phyloP scores from a whole-genome alignment of 495 filamentous ascomycete species.

The Annulohypoxylon stygium region DNA sequence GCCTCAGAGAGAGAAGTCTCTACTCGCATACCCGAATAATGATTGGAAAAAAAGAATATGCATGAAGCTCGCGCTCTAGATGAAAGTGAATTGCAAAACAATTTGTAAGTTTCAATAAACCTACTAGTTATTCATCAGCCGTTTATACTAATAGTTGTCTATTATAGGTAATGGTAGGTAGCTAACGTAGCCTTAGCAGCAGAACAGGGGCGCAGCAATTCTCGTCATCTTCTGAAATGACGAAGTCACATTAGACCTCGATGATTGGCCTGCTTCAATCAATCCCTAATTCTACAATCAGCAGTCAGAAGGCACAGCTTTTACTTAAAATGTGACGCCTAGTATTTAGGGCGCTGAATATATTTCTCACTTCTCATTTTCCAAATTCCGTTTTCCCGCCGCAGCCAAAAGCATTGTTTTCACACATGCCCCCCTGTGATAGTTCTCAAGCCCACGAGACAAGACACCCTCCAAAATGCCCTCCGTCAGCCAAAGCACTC shows the following conservation, averaged over 20 bases:
- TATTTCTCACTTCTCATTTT: not conserved
- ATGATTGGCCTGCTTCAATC: not conserved
- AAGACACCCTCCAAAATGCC: not conserved
- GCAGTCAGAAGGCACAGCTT: not conserved
- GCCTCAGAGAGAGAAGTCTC: not conserved
- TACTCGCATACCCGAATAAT: too few relatives aligned
- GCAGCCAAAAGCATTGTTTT: not conserved
- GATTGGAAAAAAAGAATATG: not conserved
- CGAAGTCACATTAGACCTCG: not conserved
- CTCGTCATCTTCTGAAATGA: not conserved
- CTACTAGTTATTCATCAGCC: not conserved
- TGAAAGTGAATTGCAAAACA: not conserved
- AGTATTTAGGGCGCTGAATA: not conserved
- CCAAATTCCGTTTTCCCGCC: not conserved
- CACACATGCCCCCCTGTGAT: not conserved
- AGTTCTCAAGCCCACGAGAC: not conserved
- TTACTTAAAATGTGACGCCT: not conserved
- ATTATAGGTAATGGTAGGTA: too few relatives aligned
- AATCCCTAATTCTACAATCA: not conserved
- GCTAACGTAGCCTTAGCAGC: not conserved
- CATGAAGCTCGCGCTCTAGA: not conserved
- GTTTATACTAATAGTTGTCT: not conserved
- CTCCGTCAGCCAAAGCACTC: not conserved
- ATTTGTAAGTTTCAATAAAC: not conserved
- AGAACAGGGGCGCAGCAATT: not conserved